A percentile compares a stretch with the other conserved stretches of the same genome.
Evolutionary conservation across 163 green algal genomes (phyloP).

Genomic region (Scenedesmus sp.): DNA sequence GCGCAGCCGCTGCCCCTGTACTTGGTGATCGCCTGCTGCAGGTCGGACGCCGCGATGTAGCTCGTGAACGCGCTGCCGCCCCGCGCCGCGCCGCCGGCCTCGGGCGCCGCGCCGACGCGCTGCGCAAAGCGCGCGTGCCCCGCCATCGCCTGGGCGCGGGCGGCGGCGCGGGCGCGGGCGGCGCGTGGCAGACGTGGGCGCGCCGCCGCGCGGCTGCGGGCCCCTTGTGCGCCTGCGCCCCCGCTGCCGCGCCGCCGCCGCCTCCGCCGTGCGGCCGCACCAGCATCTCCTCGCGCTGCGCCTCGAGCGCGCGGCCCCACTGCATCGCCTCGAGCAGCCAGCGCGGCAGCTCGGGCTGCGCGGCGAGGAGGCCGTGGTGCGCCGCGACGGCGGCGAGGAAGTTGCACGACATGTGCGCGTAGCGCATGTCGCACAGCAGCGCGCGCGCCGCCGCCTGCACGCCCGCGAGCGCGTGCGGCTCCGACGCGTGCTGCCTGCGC

Average conservation of each 20-base stretch:
- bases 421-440: constrained; percentile 26
- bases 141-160: neutral
- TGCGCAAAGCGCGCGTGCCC: constrained; percentile 35
- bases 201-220: no score
- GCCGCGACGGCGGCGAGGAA: constrained; percentile 31
- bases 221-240: no score
- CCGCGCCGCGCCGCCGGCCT: neutral
- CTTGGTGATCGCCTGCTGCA: constrained; percentile 45
- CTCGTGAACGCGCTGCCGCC: constrained; percentile 38
- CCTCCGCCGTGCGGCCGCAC: neutral
- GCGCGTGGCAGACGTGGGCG: no score
- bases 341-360: constrained; percentile 10
- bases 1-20: constrained; percentile 40
- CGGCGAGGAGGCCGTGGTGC: constrained; percentile 25
- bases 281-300: constrained; percentile 39
- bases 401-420: constrained; percentile 43
- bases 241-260: no score
- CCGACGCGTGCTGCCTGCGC: constrained; percentile 9
- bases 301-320: constrained; percentile 22
- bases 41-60: constrained; percentile 35
- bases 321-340: constrained; percentile 45
- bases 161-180: no score
- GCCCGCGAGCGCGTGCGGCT: neutral
- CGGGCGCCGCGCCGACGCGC: neutral
- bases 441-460: neutral